Evolutionary conservation across 2,329 filamentous ascomycete species (phyloP).

Genomic region (Fusarium ramigenum): DNA sequence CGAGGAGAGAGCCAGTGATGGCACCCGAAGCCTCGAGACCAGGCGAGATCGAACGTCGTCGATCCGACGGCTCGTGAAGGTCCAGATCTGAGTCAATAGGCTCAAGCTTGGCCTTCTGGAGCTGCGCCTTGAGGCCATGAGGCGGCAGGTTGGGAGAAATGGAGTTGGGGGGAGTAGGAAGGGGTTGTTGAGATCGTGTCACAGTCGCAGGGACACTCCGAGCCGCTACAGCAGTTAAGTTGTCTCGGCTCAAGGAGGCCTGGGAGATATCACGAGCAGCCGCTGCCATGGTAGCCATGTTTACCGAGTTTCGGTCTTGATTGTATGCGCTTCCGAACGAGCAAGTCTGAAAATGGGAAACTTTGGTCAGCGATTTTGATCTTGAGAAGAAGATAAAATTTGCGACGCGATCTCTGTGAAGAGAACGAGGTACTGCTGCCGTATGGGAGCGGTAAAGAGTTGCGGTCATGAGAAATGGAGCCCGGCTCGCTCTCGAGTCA

Average conservation of each 20-base stretch:
- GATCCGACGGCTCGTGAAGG: slow-evolving; percentile 69
- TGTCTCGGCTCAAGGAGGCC: slow-evolving; percentile 71
- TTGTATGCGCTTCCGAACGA: slow-evolving; percentile 57
- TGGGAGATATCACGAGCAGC: slow-evolving; percentile 74
- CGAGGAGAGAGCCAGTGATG: slow-evolving; percentile 86
- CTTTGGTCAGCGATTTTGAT: slow-evolving; percentile 29
- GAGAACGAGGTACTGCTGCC: neutral
- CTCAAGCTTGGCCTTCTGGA: slow-evolving; percentile 67
- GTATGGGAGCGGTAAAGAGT: slow-evolving; percentile 1
- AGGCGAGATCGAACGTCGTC: slow-evolving; percentile 55
- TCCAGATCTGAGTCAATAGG: slow-evolving; percentile 88
- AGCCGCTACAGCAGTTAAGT: slow-evolving; percentile 77
- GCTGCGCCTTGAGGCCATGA: slow-evolving; percentile 78
- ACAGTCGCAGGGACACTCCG: slow-evolving; percentile 68
- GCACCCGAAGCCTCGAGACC: slow-evolving; percentile 76
- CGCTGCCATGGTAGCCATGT: slow-evolving; percentile 73
- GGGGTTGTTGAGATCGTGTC: slow-evolving; percentile 69
- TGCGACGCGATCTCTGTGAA: slow-evolving; percentile 20
- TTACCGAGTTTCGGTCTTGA: slow-evolving; percentile 51
- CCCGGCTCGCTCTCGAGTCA: slow-evolving; percentile 38
- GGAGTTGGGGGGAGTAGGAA: slow-evolving; percentile 94
- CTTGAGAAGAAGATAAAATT: neutral
- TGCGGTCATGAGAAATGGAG: slow-evolving; percentile 19
- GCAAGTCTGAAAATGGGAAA: slow-evolving; percentile 49
- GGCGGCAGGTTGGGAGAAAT: slow-evolving; percentile 89